These are phyloP conservation scores for Malus hybrid DNA, from an alignment of 331 rosid genomes.

Conservation along the genomic window DNA sequence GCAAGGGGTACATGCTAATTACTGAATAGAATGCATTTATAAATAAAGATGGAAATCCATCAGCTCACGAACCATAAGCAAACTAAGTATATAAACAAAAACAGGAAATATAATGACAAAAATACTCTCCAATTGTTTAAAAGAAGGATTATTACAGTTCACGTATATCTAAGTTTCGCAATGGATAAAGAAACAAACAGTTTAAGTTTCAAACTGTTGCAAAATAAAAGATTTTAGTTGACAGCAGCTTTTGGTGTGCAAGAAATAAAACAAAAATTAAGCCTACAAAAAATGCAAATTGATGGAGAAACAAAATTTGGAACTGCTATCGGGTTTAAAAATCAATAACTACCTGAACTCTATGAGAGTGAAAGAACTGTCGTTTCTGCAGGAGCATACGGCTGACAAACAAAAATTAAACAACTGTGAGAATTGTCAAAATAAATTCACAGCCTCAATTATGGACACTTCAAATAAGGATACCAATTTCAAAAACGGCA, in stretches of 20 bases:
- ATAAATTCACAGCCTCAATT: slow-evolving; percentile 11
- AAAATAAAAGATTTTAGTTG: not conserved
- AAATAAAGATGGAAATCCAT: not conserved
- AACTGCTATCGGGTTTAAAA: slow-evolving; percentile 7
- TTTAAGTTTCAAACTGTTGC: not conserved
- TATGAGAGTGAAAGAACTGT: slow-evolving; percentile 94
- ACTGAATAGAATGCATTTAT: not conserved
- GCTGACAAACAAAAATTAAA: slow-evolving; percentile 32
- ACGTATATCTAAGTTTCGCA: too few relatives aligned
- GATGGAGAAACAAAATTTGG: slow-evolving; percentile 4
- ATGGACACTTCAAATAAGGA: slow-evolving; percentile 9
- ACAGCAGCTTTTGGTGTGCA: not conserved
- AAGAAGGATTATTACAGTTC: not conserved
- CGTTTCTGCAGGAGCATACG: slow-evolving; percentile 89
- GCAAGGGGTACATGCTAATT: not conserved
- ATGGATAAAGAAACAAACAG: not conserved
- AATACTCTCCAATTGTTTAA: not conserved
- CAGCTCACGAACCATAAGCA: not conserved
- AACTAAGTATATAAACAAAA: not conserved
- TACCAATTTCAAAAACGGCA: not conserved
- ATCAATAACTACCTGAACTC: slow-evolving; percentile 76
- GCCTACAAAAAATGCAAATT: not conserved
- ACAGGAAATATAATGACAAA: not conserved
- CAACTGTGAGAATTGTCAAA: slow-evolving; percentile 1
- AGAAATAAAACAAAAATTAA: not conserved